phyloP scores from a whole-genome alignment of 2,329 filamentous ascomycete genomes.

The Fusarium cicatricum region DNA sequence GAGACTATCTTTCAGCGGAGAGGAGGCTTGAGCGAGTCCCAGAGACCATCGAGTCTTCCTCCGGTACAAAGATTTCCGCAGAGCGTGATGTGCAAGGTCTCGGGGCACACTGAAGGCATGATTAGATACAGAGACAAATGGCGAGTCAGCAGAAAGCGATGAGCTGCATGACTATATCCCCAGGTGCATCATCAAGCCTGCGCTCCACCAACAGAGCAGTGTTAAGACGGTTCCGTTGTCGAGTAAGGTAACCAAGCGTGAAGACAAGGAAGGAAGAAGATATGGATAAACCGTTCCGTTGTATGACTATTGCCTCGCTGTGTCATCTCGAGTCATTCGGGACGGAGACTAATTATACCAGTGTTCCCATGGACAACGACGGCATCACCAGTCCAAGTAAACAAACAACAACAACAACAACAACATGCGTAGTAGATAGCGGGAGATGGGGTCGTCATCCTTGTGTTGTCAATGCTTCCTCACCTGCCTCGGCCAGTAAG shows the following conservation, averaged over 20 bases:
- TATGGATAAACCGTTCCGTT: not conserved
- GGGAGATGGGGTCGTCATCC: slow-evolving; percentile 14
- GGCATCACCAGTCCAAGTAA: slow-evolving; percentile 28
- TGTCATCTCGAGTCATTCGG: slow-evolving; percentile 6
- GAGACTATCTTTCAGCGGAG: not conserved
- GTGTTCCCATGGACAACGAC: slow-evolving; percentile 25
- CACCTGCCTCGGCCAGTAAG: slow-evolving; percentile 28
- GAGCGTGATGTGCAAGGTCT: slow-evolving; percentile 16
- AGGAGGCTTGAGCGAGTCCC: slow-evolving; percentile 15
- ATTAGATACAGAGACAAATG: slow-evolving; percentile 5
- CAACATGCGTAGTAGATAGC: slow-evolving; percentile 1
- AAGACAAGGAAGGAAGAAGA: not conserved
- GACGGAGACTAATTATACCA: too few relatives aligned
- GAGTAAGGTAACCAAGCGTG: not conserved
- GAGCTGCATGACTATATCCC: slow-evolving; percentile 17
- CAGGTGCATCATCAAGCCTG: slow-evolving; percentile 12
- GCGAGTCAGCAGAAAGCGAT: slow-evolving; percentile 6
- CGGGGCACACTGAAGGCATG: slow-evolving; percentile 3
- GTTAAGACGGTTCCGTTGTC: not conserved
- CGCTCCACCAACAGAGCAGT: slow-evolving; percentile 11
- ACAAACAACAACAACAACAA: slow-evolving; percentile 39
- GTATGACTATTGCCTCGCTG: not conserved
- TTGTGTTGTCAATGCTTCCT: slow-evolving; percentile 21
- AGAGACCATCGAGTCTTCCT: not conserved
- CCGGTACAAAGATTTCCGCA: slow-evolving; percentile 7